These are phyloP conservation scores for Oryza meridionalis DNA, from an alignment of 176 grass and related monocot species.

Conservation along the genomic window DNA sequence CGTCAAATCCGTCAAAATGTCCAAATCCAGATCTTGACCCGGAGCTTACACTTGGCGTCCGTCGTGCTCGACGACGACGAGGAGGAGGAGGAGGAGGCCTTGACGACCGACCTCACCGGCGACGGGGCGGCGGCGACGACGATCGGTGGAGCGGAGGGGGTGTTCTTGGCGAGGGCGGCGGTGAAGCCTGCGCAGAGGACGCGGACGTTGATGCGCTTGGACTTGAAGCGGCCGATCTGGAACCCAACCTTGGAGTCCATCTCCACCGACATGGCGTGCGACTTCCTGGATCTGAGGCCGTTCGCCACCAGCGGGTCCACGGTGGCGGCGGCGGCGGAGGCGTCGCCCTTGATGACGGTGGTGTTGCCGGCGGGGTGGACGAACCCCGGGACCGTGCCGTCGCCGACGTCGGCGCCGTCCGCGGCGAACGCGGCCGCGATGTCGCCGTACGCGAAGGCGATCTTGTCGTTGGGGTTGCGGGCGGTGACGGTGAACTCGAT, in stretches of 20 bases:
- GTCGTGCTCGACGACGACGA: background rate
- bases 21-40: constrained; percentile 95
- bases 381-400: constrained; percentile 76
- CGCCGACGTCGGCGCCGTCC: constrained; percentile 56
- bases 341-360: constrained; percentile 61
- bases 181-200: constrained; percentile 65
- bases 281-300: constrained; percentile 72
- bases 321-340: constrained; percentile 38
- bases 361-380: constrained; percentile 68
- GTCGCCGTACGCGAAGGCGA: constrained; percentile 78
- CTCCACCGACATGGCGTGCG: constrained; percentile 51
- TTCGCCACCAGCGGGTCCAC: constrained; percentile 64
- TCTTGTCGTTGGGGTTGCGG: constrained; percentile 87
- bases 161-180: constrained; percentile 50
- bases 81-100: background rate
- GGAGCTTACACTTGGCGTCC: constrained; percentile 82
- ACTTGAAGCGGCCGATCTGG: constrained; percentile 80
- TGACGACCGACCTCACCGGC: constrained; percentile 11
- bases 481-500: constrained; percentile 85
- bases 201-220: constrained; percentile 69
- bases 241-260: constrained; percentile 82
- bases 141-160: constrained; percentile 47
- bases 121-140: constrained; percentile 48
- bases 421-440: constrained; percentile 59
- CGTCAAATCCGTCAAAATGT: constrained; percentile 62